Evolutionary conservation across 2,329 filamentous ascomycete species (phyloP).

Genomic region (Sarocladiaceae sp.): DNA sequence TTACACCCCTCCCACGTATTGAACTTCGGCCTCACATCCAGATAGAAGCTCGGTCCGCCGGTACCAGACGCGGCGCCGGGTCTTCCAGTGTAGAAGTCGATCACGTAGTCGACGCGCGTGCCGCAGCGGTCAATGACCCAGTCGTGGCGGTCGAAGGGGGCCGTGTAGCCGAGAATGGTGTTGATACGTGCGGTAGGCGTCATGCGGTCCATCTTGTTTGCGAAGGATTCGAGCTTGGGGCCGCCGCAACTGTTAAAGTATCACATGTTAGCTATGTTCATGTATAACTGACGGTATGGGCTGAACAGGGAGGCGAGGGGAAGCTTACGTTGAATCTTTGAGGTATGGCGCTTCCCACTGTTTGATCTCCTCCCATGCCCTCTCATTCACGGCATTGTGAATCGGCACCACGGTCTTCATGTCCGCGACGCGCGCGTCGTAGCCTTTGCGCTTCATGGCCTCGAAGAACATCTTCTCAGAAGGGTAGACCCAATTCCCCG

Average conservation of each 20-base stretch:
- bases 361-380: slow-evolving; percentile 88
- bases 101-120: slow-evolving; percentile 82
- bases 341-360: slow-evolving; percentile 73
- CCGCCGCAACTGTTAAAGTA: slow-evolving; percentile 50
- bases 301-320: neutral
- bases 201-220: slow-evolving; percentile 61
- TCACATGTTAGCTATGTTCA: slow-evolving; percentile 11
- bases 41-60: slow-evolving; percentile 50
- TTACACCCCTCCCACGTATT: slow-evolving; percentile 62
- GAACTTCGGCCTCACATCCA: slow-evolving; percentile 63
- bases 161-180: slow-evolving; percentile 76
- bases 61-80: slow-evolving; percentile 23
- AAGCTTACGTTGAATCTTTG: slow-evolving; percentile 46
- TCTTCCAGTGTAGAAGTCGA: slow-evolving; percentile 89
- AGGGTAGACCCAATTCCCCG: slow-evolving; percentile 95
- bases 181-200: slow-evolving; percentile 81
- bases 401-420: slow-evolving; percentile 94
- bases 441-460: slow-evolving; percentile 86
- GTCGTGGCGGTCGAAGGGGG: slow-evolving; percentile 93
- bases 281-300: neutral
- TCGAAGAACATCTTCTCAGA: slow-evolving; percentile 98
- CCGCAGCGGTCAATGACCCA: slow-evolving; percentile 95
- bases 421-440: slow-evolving; percentile 63
- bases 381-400: slow-evolving; percentile 97
- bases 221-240: slow-evolving; percentile 77